phyloP scores from a whole-genome alignment of 2,329 filamentous ascomycete species.

The Lasiodiplodia gonubiensis region DNA sequence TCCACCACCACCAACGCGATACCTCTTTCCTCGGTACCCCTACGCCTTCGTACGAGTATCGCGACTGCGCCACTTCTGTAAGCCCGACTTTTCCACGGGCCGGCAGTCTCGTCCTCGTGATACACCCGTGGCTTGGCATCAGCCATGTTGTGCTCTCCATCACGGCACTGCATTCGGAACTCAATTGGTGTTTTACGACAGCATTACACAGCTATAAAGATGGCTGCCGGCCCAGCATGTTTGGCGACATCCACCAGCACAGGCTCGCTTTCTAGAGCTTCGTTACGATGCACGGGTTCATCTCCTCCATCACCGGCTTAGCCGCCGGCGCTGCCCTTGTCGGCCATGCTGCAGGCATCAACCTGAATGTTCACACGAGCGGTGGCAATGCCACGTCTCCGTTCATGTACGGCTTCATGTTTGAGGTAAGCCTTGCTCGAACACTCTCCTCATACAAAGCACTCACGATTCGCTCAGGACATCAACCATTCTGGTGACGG shows the following conservation, averaged over 20 bases:
- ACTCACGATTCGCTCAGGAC: constrained; percentile 15
- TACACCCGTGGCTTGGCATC: background rate
- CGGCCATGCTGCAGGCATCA: constrained; percentile 14
- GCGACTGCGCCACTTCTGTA: background rate
- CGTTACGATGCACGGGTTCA: background rate
- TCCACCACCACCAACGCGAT: background rate
- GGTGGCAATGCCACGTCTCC: constrained; percentile 49
- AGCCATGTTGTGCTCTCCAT: background rate
- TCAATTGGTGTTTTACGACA: background rate
- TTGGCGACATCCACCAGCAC: background rate
- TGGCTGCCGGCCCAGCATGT: background rate
- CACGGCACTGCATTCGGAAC: background rate
- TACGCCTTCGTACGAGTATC: background rate
- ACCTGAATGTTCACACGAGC: constrained; percentile 35
- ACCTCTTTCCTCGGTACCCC: background rate
- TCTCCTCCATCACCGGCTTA: background rate
- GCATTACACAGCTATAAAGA: background rate
- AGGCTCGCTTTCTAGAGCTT: background rate
- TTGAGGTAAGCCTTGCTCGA: constrained; percentile 40
- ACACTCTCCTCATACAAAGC: background rate
- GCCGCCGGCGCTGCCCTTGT: background rate
- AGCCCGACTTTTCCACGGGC: background rate
- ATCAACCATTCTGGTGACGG: constrained; percentile 30
- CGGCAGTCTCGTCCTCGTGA: constrained; percentile 1
- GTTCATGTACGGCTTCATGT: constrained; percentile 52